A percentile compares a stretch with the other conserved stretches of the same genome.
Conservation (phyloP, 2,329 filamentous ascomycete species). For the Ampelomyces quisqualis region DNA sequence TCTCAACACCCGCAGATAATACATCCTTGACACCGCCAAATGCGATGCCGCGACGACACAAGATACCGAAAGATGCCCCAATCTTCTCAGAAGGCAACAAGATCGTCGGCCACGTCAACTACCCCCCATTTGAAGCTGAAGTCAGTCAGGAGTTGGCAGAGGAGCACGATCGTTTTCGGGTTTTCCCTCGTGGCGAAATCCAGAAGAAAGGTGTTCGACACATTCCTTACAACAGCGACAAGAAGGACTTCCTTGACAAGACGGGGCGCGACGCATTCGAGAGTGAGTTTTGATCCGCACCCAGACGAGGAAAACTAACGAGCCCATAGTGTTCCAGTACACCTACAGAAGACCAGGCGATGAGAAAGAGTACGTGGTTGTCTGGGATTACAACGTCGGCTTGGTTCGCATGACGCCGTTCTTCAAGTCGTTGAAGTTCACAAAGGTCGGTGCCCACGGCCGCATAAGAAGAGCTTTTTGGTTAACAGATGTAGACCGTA, state of each 20-base stretch:
- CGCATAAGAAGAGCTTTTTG: conserved; percentile 6
- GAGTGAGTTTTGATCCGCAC: conserved; percentile 56
- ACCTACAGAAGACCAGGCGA: conserved; percentile 69
- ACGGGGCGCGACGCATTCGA: conserved; percentile 87
- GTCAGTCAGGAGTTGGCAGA: conserved; percentile 56
- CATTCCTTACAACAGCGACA: conserved; percentile 93
- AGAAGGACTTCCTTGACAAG: conserved; percentile 83
- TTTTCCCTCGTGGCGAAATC: conserved; percentile 67
- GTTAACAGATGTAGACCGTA: conserved; percentile 64
- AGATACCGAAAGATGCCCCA: conserved; percentile 65
- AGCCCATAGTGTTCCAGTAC: conserved; percentile 74
- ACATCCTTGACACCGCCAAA: conserved; percentile 10
- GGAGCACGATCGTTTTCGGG: conserved; percentile 63
- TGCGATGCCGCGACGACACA: conserved; percentile 47
- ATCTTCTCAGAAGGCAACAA: conserved; percentile 60
- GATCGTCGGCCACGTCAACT: conserved; percentile 69
- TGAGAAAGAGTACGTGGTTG: conserved; percentile 69
- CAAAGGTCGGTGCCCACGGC: conserved; percentile 64
- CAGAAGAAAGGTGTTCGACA: conserved; percentile 55
- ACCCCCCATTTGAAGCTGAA: conserved; percentile 67
- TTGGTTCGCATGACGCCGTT: conserved; percentile 92
- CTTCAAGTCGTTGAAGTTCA: conserved; percentile 85
- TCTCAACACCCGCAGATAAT: conserved; percentile 13
- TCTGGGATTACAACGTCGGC: conserved; percentile 97
- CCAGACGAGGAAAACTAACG: conserved; percentile 9